A percentile compares a stretch with the other conserved stretches of the same genome.
These are phyloP conservation scores for Apiotrichum laibachii DNA, from an alignment of 1,284 basidiomycete genomes.

Conservation along the genomic window DNA sequence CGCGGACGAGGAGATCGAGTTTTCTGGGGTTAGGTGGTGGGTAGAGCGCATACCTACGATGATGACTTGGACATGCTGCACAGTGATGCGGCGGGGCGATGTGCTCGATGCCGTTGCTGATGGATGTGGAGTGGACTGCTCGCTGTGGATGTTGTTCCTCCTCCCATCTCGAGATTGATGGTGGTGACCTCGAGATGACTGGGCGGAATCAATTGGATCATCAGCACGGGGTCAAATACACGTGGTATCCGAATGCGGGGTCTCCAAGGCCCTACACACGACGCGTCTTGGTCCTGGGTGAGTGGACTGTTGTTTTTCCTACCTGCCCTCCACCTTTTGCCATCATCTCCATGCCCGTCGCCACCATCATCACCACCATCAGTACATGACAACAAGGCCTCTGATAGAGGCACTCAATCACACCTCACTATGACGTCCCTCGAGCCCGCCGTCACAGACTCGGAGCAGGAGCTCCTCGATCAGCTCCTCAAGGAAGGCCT, in stretches of 20 bases:
- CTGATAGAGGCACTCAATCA: neutral
- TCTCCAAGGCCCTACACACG: neutral
- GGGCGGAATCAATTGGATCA: neutral
- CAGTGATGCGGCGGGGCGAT: neutral
- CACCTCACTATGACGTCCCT: neutral
- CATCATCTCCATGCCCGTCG: neutral
- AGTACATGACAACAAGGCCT: neutral
- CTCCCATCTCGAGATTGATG: neutral
- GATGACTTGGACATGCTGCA: constrained; percentile 35
- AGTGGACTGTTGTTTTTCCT: constrained; percentile 9
- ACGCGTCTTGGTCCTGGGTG: constrained; percentile 5
- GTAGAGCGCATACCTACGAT: constrained; percentile 21
- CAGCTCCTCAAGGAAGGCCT: constrained; percentile 39
- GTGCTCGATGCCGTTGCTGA: neutral
- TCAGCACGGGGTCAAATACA: neutral
- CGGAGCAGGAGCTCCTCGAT: constrained; percentile 32
- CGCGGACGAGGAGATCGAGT: constrained; percentile 77
- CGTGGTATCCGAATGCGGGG: neutral
- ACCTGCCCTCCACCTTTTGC: neutral
- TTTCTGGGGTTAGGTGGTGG: constrained; percentile 20
- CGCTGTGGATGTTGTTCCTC: neutral
- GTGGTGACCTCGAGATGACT: neutral
- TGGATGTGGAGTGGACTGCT: no score
- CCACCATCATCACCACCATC: constrained; percentile 6
- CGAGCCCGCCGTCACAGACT: constrained; percentile 1